phyloP scores from a whole-genome alignment of 306 rosid species.

The Trifolium dubium region DNA sequence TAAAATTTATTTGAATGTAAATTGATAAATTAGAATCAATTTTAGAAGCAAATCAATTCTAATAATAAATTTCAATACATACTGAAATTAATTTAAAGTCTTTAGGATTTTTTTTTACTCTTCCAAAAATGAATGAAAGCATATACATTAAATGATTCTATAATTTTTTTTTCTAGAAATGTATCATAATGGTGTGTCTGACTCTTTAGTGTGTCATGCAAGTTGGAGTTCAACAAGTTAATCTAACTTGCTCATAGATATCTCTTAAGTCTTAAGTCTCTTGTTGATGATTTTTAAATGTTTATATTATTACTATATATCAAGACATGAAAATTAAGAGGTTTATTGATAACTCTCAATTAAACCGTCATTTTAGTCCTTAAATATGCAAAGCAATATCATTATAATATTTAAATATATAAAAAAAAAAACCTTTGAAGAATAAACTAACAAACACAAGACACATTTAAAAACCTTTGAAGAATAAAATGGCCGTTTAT shows the following conservation, averaged over 20 bases:
- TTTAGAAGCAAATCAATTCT: neutral
- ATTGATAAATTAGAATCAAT: neutral
- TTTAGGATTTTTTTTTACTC: no score
- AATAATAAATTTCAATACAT: no score
- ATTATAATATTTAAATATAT: neutral
- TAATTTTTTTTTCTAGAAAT: neutral
- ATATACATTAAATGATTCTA: neutral
- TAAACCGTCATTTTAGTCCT: neutral
- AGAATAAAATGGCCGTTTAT: no score
- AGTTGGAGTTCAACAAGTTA: conserved; percentile 32
- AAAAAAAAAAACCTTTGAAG: neutral
- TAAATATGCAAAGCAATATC: neutral
- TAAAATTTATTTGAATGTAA: neutral
- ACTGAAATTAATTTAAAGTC: no score
- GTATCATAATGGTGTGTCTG: conserved; percentile 30
- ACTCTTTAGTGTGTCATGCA: conserved; percentile 23
- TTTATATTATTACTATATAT: neutral
- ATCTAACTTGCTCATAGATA: conserved; percentile 12
- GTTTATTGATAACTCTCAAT: neutral
- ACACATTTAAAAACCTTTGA: neutral
- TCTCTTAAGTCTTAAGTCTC: neutral
- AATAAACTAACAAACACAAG: neutral
- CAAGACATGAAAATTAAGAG: neutral
- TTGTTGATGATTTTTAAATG: neutral
- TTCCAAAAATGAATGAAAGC: no score